phyloP scores from a whole-genome alignment of 108 stramenopile species.

The Nitzschia palea region DNA sequence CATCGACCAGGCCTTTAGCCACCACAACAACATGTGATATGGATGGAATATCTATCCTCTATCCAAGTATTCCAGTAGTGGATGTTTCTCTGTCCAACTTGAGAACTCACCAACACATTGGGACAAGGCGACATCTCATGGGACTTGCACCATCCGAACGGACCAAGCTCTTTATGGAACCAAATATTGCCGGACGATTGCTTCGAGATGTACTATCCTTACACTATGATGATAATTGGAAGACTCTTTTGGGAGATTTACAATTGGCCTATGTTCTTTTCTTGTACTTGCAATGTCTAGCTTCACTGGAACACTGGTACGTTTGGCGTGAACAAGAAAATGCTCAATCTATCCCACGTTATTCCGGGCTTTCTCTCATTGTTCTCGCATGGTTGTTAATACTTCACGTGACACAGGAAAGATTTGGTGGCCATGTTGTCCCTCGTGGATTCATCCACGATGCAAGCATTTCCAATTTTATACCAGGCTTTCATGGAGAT shows the following conservation, averaged over 20 bases:
- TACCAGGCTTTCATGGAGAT: conserved; percentile 43
- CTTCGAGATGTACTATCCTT: conserved; percentile 39
- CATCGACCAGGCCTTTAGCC: not conserved
- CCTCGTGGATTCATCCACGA: conserved; percentile 2
- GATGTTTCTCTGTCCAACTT: conserved; percentile 32
- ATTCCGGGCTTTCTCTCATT: not conserved
- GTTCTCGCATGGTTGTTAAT: not conserved
- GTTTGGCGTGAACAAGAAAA: not conserved
- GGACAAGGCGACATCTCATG: conserved; percentile 61
- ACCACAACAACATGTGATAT: not conserved
- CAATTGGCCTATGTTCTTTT: conserved; percentile 74
- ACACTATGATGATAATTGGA: conserved; percentile 39
- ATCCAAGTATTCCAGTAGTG: conserved; percentile 78
- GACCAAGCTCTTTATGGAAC: conserved; percentile 47
- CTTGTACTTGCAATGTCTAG: conserved; percentile 69
- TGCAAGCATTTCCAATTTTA: conserved; percentile 24
- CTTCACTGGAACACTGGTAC: conserved; percentile 82
- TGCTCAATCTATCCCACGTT: not conserved
- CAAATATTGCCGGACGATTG: conserved; percentile 15
- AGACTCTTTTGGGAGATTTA: conserved; percentile 69
- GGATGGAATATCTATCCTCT: conserved; percentile 51
- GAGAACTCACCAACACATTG: conserved; percentile 49
- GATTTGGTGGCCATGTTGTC: conserved; percentile 54
- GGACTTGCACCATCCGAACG: conserved; percentile 49
- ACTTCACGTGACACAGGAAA: conserved; percentile 12